Evolutionary conservation across 2,329 filamentous ascomycete species (phyloP), one percentile per base, ranked within the genome.

Genomic region (Neonectria ditissima): DNA sequence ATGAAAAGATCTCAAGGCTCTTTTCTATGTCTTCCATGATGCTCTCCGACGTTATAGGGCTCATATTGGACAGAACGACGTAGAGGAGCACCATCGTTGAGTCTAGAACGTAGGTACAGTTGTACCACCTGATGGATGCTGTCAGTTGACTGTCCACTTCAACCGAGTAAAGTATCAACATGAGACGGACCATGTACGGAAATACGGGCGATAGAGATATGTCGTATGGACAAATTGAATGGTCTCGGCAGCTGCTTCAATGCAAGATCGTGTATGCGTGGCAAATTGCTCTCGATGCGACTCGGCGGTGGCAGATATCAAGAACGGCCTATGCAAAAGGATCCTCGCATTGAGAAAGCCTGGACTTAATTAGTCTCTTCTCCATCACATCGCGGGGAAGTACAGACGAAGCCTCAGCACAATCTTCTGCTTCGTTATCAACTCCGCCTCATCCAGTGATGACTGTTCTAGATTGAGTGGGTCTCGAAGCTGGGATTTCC

Each of bases 391-490:
- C n/a, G 28, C 6, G 3, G 24, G 6, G n/a, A 18, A n/a, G n/a
- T 32, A 55, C 61, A 34, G 11, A 61, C 62, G 50, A 6, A 64
- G 57, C 39, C 51, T 61, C 14, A 61, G 45, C 16, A 64, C 57
- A 8, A 64, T 44, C 30, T 64, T 64, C 34, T 64, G 62, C 39
- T 64, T 64, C 3, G 62, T 64, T 48, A 64, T 56, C 6, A 61
- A 26, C 44, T 64, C 62, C 16, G 52, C 53, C 32, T 64, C 62
- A n/a, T 53, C 24, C n/a, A 64, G 26, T 4, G 62, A 64, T 2
- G 52, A 51, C 18, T 10, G 44, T 5, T 52, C 57, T 2, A 64
- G 32, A 30, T 56, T 56, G 1, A 61, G 26, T 3, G 47, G 51
- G 8, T 26, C 9, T 26, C 16, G 28, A 3, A 55, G 14, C 7